These are phyloP conservation scores for Choiromyces venosus DNA, from an alignment of 495 filamentous ascomycete genomes.

Conservation along the genomic window DNA sequence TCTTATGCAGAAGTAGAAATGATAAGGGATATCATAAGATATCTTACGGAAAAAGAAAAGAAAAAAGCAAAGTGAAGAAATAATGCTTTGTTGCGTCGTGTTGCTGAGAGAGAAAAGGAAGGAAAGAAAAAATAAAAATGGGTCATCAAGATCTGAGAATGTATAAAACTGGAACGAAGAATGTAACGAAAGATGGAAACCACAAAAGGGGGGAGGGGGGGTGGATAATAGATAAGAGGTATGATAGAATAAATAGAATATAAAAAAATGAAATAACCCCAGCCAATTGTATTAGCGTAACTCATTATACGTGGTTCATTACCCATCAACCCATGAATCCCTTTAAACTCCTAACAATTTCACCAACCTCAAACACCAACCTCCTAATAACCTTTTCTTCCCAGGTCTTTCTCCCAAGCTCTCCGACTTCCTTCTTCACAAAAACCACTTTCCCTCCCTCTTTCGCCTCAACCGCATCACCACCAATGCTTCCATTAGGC, in stretches of 20 bases:
- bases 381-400: slow-evolving; percentile 64
- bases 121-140: neutral
- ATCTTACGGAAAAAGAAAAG: slow-evolving; percentile 26
- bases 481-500: slow-evolving; percentile 19
- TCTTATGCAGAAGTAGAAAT: neutral
- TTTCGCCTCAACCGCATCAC: slow-evolving; percentile 32
- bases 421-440: slow-evolving; percentile 39
- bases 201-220: neutral
- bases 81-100: neutral
- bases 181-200: neutral
- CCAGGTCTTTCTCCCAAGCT: slow-evolving; percentile 45
- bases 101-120: neutral
- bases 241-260: neutral
- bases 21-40: neutral
- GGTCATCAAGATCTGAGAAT: slow-evolving; percentile 2
- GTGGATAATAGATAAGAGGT: neutral
- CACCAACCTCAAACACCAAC: slow-evolving; percentile 75
- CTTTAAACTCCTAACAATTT: slow-evolving; percentile 58
- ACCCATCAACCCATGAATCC: slow-evolving; percentile 29
- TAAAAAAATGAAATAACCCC: slow-evolving; percentile 1
- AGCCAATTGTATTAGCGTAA: slow-evolving; percentile 1
- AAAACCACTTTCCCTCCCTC: slow-evolving; percentile 35
- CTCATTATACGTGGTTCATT: slow-evolving; percentile 1
- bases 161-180: slow-evolving; percentile 1
- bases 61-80: neutral